Conservation (phyloP, 352 stramenopile genomes). For the Globisporangium parvum region DNA sequence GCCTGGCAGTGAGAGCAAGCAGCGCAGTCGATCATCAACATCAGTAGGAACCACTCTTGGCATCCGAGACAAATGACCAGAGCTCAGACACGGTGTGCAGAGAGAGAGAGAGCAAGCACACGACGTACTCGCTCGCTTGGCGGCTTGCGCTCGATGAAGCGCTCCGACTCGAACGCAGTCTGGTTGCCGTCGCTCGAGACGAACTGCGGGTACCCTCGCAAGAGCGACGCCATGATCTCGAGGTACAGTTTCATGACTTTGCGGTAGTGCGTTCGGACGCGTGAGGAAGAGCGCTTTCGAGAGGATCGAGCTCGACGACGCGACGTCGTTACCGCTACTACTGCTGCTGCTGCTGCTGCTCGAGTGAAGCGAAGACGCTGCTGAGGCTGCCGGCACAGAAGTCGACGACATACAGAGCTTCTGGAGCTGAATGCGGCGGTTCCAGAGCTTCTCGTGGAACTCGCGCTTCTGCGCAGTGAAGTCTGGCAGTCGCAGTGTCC, state of each 20-base stretch:
- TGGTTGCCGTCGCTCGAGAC: slow-evolving; percentile 14
- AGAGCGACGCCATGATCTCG: slow-evolving; percentile 16
- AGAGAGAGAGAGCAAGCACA: not conserved
- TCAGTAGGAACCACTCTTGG: too few species aligned
- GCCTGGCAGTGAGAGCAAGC: slow-evolving; percentile 6
- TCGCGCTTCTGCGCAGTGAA: slow-evolving; percentile 26
- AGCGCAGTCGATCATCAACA: not conserved
- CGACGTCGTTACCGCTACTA: not conserved
- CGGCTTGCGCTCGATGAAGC: slow-evolving; percentile 21
- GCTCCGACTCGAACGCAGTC: slow-evolving; percentile 14
- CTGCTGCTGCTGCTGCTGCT: slow-evolving; percentile 2
- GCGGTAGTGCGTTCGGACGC: slow-evolving; percentile 12
- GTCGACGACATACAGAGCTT: slow-evolving; percentile 27
- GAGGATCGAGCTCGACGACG: not conserved
- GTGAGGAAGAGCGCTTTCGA: slow-evolving; percentile 17
- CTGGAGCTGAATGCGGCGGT: slow-evolving; percentile 41
- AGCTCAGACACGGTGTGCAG: not conserved
- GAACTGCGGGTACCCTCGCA: slow-evolving; percentile 16
- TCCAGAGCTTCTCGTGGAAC: slow-evolving; percentile 36
- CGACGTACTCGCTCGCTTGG: slow-evolving; percentile 18
- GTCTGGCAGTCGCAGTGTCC: slow-evolving; percentile 20
- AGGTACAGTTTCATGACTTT: slow-evolving; percentile 27
- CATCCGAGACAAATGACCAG: too few species aligned
- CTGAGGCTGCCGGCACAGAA: not conserved
- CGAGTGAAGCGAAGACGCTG: not conserved